Percentiles rank a stretch among this genome's conserved stretches.
phyloP scores from a whole-genome alignment of 441 rosid genomes.

The Populus hybrid region DNA sequence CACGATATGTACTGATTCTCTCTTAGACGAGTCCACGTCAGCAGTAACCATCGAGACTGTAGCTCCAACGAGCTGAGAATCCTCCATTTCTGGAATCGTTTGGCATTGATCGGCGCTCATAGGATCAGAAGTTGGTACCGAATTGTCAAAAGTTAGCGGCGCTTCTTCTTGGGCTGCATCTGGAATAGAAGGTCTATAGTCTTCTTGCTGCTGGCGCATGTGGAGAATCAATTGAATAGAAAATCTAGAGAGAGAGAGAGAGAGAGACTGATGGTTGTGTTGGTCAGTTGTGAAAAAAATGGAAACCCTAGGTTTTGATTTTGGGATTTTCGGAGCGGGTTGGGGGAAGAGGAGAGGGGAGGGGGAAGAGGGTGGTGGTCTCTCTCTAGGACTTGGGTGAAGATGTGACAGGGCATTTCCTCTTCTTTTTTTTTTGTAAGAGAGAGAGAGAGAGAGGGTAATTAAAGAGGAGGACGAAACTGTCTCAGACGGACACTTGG shows the following conservation, averaged over 20 bases:
- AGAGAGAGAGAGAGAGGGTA: no score
- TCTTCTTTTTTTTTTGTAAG: neutral
- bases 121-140: slow-evolving; percentile 33
- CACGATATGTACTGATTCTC: slow-evolving; percentile 10
- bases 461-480: no score
- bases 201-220: slow-evolving; percentile 19
- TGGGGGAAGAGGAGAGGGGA: neutral
- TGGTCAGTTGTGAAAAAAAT: neutral
- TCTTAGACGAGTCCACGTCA: slow-evolving; percentile 12
- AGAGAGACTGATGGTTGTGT: neutral
- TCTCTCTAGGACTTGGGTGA: slow-evolving; percentile 19
- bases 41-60: slow-evolving; percentile 16
- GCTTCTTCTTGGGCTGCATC: neutral
- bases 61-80: slow-evolving; percentile 37
- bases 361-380: slow-evolving; percentile 3
- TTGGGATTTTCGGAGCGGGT: neutral
- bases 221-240: neutral
- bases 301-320: slow-evolving; percentile 58
- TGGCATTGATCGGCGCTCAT: slow-evolving; percentile 63
- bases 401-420: slow-evolving; percentile 61
- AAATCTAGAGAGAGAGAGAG: neutral
- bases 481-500: no score
- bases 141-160: slow-evolving; percentile 13
- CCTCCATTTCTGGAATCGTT: slow-evolving; percentile 37
- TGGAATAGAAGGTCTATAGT: slow-evolving; percentile 23